Evolutionary conservation across 805 yeast genomes (phyloP).

Genomic region (Yarrowia keelungensis): DNA sequence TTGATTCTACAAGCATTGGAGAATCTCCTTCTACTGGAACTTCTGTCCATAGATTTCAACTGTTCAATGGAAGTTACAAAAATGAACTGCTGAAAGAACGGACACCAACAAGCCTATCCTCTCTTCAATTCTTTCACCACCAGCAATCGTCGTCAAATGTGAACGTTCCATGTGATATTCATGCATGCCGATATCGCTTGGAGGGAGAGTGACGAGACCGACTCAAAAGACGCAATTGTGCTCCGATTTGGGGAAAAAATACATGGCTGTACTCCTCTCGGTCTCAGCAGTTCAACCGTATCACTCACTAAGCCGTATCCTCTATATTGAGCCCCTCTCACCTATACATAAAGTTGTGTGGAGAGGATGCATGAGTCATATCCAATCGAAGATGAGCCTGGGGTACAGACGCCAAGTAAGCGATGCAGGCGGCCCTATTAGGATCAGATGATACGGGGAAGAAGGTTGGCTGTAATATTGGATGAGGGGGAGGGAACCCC

Average conservation of each 20-base stretch:
- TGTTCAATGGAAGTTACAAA: too few relatives aligned
- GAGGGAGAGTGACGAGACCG: neutral
- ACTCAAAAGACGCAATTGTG: neutral
- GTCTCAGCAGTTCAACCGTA: neutral
- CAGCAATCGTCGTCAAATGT: too few relatives aligned
- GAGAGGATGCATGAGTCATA: constrained; percentile 29
- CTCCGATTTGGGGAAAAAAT: neutral
- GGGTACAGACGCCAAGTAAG: neutral
- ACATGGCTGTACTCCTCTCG: neutral
- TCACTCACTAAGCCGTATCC: neutral
- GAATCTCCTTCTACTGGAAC: too few relatives aligned
- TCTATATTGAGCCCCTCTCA: neutral
- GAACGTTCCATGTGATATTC: constrained; percentile 1
- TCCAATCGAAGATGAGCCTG: neutral
- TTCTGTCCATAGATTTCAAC: too few relatives aligned
- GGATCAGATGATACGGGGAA: neutral
- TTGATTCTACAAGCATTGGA: too few relatives aligned
- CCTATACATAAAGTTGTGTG: constrained; percentile 2
- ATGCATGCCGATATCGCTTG: constrained; percentile 35
- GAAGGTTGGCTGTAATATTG: too few relatives aligned
- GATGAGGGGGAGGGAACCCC: neutral
- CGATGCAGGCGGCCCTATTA: neutral
- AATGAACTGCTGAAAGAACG: too few relatives aligned
- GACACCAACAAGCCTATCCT: too few relatives aligned
- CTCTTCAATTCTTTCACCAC: too few relatives aligned